Conservation (phyloP, 768 basidiomycete genomes). For the Lactarius psammicola region DNA sequence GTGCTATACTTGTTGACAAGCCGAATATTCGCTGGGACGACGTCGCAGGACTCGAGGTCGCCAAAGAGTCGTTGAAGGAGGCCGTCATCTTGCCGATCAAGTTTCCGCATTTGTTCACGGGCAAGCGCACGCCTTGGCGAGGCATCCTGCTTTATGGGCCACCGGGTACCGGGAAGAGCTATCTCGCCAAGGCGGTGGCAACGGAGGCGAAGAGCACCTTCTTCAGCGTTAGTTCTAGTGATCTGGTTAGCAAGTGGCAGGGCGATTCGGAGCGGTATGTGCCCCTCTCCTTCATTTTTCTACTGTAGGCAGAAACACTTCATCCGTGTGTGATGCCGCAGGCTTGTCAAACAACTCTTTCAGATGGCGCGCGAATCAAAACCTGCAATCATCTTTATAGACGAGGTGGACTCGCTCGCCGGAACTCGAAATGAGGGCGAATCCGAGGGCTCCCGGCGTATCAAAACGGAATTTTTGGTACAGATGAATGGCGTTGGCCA, state of each 20-base stretch:
- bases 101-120: slow-evolving; percentile 97
- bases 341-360: slow-evolving; percentile 94
- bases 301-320: slow-evolving; percentile 1
- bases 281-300: background rate
- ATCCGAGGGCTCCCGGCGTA: slow-evolving; percentile 92
- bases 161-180: slow-evolving; percentile 96
- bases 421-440: slow-evolving; percentile 96
- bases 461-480: slow-evolving; percentile 97
- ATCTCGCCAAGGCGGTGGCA: slow-evolving; percentile 96
- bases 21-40: slow-evolving; percentile 99
- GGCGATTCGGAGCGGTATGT: slow-evolving; percentile 94
- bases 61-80: slow-evolving; percentile 95
- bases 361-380: slow-evolving; percentile 94
- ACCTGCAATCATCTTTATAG: slow-evolving; percentile 98
- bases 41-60: slow-evolving; percentile 92
- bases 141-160: slow-evolving; percentile 97
- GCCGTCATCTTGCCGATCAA: slow-evolving; percentile 99
- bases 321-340: slow-evolving; percentile 34
- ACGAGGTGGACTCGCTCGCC: slow-evolving; percentile 96
- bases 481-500: slow-evolving; percentile 99
- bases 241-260: slow-evolving; percentile 99
- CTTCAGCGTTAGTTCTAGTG: slow-evolving; percentile 93
- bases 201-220: slow-evolving; percentile 99
- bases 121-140: slow-evolving; percentile 96
- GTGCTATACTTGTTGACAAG: slow-evolving; percentile 88